Conservation (phyloP, 192 early-diverging fungal species). For the Chytriomyces confervae region DNA sequence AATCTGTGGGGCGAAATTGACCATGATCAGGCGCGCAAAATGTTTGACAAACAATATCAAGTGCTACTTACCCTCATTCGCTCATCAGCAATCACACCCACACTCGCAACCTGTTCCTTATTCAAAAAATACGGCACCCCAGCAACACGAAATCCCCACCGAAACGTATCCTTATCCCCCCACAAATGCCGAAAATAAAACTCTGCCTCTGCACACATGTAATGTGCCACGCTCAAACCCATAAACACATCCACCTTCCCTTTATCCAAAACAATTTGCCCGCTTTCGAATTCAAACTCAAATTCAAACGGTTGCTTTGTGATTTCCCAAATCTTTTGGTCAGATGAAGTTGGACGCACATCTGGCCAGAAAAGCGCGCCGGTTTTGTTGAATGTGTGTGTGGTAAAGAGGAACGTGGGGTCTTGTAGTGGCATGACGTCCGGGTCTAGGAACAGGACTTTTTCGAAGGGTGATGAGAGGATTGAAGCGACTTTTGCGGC, state of each 20-base stretch:
- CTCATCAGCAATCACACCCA: slow-evolving; percentile 5
- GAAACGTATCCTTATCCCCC: slow-evolving; percentile 47
- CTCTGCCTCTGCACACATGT: slow-evolving; percentile 18
- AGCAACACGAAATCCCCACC: slow-evolving; percentile 36
- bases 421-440: slow-evolving; percentile 51
- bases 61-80: neutral
- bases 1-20: too few species aligned
- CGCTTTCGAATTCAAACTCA: slow-evolving; percentile 34
- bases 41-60: too few species aligned
- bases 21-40: too few species aligned
- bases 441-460: slow-evolving; percentile 56
- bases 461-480: slow-evolving; percentile 37
- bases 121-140: slow-evolving; percentile 20
- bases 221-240: slow-evolving; percentile 4
- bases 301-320: slow-evolving; percentile 5
- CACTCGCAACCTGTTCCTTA: slow-evolving; percentile 6
- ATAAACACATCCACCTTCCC: neutral
- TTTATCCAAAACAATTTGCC: slow-evolving; percentile 31
- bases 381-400: slow-evolving; percentile 35
- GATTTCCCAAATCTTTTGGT: slow-evolving; percentile 19
- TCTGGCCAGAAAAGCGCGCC: slow-evolving; percentile 56
- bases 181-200: slow-evolving; percentile 25
- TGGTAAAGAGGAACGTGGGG: slow-evolving; percentile 43
- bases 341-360: neutral
- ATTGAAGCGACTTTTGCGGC: slow-evolving; percentile 15